Evolutionary conservation across 106 monocot genomes (phyloP), one percentile per base, ranked within the genome.

Genomic region (Allium fistulosum): DNA sequence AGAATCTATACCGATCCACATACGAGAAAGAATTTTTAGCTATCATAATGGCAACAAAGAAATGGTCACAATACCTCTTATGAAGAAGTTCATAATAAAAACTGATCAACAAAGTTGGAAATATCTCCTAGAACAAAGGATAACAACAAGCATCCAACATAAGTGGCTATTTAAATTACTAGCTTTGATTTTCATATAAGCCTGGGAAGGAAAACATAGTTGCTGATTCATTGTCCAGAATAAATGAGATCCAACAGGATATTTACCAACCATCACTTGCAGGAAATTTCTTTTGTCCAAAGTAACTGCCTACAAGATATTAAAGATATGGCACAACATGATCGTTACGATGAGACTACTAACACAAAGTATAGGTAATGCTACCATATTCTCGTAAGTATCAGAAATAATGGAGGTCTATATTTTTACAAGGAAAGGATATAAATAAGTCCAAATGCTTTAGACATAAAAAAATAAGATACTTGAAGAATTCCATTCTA

Each of bases 11-110:
- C 2, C 26, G 63, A 1, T 74, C 64, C 0, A 66, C 73, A 4
- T 73, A 74, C 12, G 66, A 74, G 26, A 64, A 74, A 14, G 56
- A 65, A n/a, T 9, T 74, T 9, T 5, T 66, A 8, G 56, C 15
- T 7, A 7, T 57, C 56, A 57, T 57, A 14, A 4, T 57, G 4
- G 16, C 16, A 28, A 28, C 28, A 3, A 28, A 28, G 28, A 28
- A 28, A 3, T 28, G 28, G 28, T 2, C 28, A 28, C 56, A 57
- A 57, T 57, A 57, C 0, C 8, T 57, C 7, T 7, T 57, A 8
- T 4, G 56, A 0, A 8, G 56, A 8, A 12, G 3, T 14, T 10
- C 9, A 57, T 8, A 12, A 57, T 14, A 14, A 16, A 16, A 10
- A 16, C 28, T 2, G 28, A 28, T 3, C 28, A 28, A 2, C 28